Base-by-base conservation (phyloP, 2,329 filamentous ascomycete species). In the Orbilia quercus region DNA sequence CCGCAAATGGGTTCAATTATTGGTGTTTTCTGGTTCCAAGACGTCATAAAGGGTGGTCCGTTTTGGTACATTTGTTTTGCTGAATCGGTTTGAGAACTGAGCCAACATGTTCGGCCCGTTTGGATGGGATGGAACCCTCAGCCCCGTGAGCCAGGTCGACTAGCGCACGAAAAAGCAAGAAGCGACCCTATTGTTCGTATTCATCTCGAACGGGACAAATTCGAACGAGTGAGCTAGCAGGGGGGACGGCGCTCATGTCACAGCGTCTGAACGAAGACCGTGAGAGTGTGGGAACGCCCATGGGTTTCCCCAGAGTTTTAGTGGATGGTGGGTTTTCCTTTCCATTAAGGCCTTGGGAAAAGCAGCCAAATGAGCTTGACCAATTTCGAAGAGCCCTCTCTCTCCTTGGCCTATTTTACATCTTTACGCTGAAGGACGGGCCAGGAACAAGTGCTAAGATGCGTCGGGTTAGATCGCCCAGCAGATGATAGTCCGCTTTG, bases 371-470 rank as follows among this genome's bases (percentile, higher is more conserved):
- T 60, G 28, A 62, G 50, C 20, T 42, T 38, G 55, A 59, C 47
- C 66, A 64, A 64, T 57, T 64, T 63, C 58, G 38, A 47, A 51
- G 48, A 51, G 22, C 53, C 40, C 28, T 65, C 53, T 18, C 34
- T 57, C 50, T 55, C 42, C 59, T 45, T 45, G 47, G 53, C 47
- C 47, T 22, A 34, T 51, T 51, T 38, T n/a, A 65, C n/a, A 42
- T 44, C 58, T 31, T 31, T 31, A 31, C 28, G 28, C 28, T 16
- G 36, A 31, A 20, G 59, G 45, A 36, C 25, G 66, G 57, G 57
- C 58, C 66, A 63, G 66, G 66, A 71, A 71, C 66, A 57, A 58
- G 66, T 63, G 65, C 66, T 71, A 71, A 71, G 66, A 71, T 71
- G 66, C 14, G 66, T 63, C 55, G 51, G 66, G 66, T 71, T 63